Evolutionary conservation across 306 rosid genomes (phyloP), one percentile per base, ranked within the genome.

Genomic region (Acacia acuminata): DNA sequence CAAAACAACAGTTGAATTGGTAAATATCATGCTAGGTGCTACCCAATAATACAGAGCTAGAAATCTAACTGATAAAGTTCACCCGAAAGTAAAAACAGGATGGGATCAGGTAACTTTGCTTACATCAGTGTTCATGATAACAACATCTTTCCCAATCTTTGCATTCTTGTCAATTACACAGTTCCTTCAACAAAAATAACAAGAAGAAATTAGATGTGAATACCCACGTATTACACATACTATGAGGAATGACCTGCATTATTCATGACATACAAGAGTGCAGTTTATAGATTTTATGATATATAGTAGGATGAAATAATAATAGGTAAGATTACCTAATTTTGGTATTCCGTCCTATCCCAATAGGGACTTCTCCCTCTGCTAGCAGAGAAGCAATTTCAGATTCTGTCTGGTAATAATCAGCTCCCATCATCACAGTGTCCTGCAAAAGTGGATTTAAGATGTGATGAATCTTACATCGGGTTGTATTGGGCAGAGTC

Each of bases 351-450:
- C 84, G 78, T 85, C 98, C 98, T n/a, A 95, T 84, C 38, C 98
- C 98, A 40, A 95, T 88, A 7, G 98, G 98, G 58, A 95, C 96
- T 83, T 88, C 90, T 64, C 93, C 96, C 22, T 90, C 91, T 9
- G 94, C 98, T 58, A 95, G 81, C 43, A 93, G 83, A 77, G 92
- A 88, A 80, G 94, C 97, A 79, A 95, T 93, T 91, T 95, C 98
- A 19, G 96, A 67, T 86, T 95, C 98, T 20, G 98, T 95, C 91
- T 95, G 97, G 89, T 95, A 95, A 69, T 80, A 66, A 84, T 95
- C 95, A 25, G 98, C 98, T 81, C 98, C 98, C 97, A 95, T 88
- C 98, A 95, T 91, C 64, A 95, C 91, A 4, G 97, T 81, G 83
- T 90, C 95, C 98, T 93, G 87, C n/a, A 79, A 58, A 70, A 55